Percentiles rank a stretch among this genome's conserved stretches.
These are phyloP conservation scores for Onygenales sp. DNA, from an alignment of 2,329 filamentous ascomycete species.

Conservation along the genomic window DNA sequence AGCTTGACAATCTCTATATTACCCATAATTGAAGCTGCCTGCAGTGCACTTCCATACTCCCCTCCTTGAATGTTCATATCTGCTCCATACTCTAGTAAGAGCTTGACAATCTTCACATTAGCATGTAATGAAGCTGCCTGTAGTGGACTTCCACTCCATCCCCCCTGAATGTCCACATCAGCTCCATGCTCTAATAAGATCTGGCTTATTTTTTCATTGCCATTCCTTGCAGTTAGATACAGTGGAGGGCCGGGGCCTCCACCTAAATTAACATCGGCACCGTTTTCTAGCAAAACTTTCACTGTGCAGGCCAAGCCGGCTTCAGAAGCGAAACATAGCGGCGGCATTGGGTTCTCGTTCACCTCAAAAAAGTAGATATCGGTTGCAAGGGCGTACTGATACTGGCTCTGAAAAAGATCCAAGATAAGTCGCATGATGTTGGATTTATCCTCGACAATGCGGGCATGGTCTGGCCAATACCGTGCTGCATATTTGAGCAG, in stretches of 20 bases:
- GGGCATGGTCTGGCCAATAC: neutral
- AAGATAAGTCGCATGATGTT: neutral
- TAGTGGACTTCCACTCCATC: neutral
- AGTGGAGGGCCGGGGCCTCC: neutral
- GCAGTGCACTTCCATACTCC: neutral
- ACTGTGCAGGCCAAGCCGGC: neutral
- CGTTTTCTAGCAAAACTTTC: neutral
- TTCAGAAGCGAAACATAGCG: neutral
- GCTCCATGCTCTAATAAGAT: conserved; percentile 9
- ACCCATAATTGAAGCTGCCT: neutral
- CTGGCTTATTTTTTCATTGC: conserved; percentile 1
- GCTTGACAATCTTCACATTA: neutral
- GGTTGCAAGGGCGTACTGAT: neutral
- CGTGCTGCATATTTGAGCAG: neutral
- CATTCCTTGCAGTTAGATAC: neutral
- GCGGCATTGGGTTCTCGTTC: neutral
- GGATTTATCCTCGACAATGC: neutral
- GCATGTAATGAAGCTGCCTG: neutral
- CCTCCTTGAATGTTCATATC: neutral
- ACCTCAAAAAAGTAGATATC: neutral
- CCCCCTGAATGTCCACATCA: conserved; percentile 5
- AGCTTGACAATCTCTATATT: neutral
- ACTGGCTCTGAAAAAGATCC: neutral
- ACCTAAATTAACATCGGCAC: neutral
- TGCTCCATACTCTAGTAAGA: neutral